Evolutionary conservation across 805 yeast species (phyloP), one percentile per base, ranked within the genome.

Genomic region (Cephaloascus fragrans): DNA sequence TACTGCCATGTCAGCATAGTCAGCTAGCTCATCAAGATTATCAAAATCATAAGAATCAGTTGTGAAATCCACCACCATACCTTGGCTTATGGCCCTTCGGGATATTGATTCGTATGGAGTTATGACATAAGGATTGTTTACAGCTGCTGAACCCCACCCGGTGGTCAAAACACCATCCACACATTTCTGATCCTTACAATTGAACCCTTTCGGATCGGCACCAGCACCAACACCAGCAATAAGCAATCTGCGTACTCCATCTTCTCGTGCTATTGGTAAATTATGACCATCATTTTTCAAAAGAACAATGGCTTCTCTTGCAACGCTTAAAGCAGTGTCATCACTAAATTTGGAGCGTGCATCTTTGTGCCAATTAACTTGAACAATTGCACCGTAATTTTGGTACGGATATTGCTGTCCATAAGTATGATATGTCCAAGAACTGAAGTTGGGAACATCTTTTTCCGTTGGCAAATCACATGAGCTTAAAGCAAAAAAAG

Each of bases 91-190:
- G 2, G 80, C 80, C 41, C 62, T 61, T 26, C 57, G 55, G 3
- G 69, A 59, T 32, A 78, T 68, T 1, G 76, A 80, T 49, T 75
- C 80, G 41, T 64, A 64, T 0, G 83, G 83, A 1, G 81, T 69
- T n/a, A 74, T 61, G 3, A 75, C 71, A 49, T 60, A 73, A 2
- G 80, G 78, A 34, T 73, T 69, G 45, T 65, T 69, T 14, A 70
- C 79, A 9, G 78, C 63, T 1, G 81, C 77, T 3, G 83, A 77
- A 0, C 84, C 85, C 79, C 83, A 75, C 12, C 83, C 83, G 23
- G 71, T 63, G 26, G 74, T 70, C 33, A 77, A 49, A 2, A 74
- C 68, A 2, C 84, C 85, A 41, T 71, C 66, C 9, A 62, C 61
- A 43, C 75, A 67, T 36, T 62, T 64, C 49, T 71, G 75, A 49